These are phyloP conservation scores for Fusarium sp. DNA, from an alignment of 2,329 filamentous ascomycete genomes.

Conservation along the genomic window DNA sequence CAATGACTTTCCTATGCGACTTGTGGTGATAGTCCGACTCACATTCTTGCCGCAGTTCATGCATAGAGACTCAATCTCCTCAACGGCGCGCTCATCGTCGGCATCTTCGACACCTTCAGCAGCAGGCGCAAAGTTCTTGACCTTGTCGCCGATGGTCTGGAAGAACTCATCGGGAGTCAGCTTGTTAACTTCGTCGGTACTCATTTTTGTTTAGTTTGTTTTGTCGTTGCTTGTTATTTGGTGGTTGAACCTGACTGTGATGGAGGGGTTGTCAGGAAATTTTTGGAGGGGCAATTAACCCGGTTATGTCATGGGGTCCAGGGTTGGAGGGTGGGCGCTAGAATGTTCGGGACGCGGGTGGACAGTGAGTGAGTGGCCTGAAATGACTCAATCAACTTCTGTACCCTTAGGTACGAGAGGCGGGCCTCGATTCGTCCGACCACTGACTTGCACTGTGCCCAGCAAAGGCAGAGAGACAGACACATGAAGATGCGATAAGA, in stretches of 20 bases:
- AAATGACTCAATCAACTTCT: conserved; percentile 23
- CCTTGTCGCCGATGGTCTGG: conserved; percentile 73
- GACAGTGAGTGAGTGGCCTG: neutral
- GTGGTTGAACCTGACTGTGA: conserved; percentile 32
- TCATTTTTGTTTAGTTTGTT: conserved; percentile 55
- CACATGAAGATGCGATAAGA: neutral
- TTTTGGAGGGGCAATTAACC: conserved; percentile 52
- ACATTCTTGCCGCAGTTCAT: conserved; percentile 89
- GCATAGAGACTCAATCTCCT: conserved; percentile 82
- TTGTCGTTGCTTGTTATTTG: conserved; percentile 30
- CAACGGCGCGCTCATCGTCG: conserved; percentile 68
- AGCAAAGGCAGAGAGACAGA: too few species aligned
- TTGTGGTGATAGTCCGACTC: conserved; percentile 46
- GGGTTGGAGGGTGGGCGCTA: conserved; percentile 42
- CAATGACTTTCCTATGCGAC: conserved; percentile 19
- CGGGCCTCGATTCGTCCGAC: conserved; percentile 32
- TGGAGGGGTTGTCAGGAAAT: conserved; percentile 50
- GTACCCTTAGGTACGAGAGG: neutral
- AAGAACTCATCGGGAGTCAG: conserved; percentile 67
- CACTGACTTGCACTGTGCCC: conserved; percentile 1
- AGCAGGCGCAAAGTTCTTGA: conserved; percentile 62
- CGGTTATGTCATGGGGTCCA: conserved; percentile 51
- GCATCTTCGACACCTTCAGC: conserved; percentile 52
- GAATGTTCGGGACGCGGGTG: conserved; percentile 43
- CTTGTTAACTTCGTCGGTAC: conserved; percentile 56